Evolutionary conservation across 345 rosid genomes (phyloP), one percentile per base, ranked within the genome.

Genomic region (Aurinia saxatilis): DNA sequence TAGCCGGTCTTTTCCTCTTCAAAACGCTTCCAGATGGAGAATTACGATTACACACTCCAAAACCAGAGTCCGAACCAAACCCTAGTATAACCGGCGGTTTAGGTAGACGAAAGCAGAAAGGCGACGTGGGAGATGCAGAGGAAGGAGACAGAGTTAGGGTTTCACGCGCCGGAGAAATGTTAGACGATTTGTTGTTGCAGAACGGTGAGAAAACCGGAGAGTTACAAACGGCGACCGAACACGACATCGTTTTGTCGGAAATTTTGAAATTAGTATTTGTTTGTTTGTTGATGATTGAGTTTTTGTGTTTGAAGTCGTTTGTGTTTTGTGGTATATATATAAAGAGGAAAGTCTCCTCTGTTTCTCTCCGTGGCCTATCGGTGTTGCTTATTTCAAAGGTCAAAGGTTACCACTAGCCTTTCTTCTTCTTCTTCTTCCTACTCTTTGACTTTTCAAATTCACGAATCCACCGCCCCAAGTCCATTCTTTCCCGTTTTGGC

Each of bases 121-220:
- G 84, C 7, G 92, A 82, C 5, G 78, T 50, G 14, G 90, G 88
- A 10, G 95, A 75, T 12, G 91, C 57, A 27, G 80, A 44, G 9
- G 91, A 55, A 36, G 87, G 70, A 8, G 74, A 70, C 18, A 63
- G 60, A 39, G 78, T 46, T 11, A 76, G 13, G 17, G 71, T 12
- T 10, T 84, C 85, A 2, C 72, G 66, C 0, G 83, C 46, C 1
- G 76, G 63, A 44, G 78, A 47, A 18, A 73, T 39, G 45, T n/a
- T n/a, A n/a, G n/a, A n/a, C n/a, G n/a, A n/a, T n/a, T n/a, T n/a
- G n/a, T n/a, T n/a, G n/a, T 64, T 79, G 80, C 69, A 70, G 71
- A 82, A 77, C 1, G 90, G 87, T 2, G 96, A 91, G 76, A 88
- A 91, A 5, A 82, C 90, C 21, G 95, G 95, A 7, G 96, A 88